Percentiles rank a stretch among this genome's conserved stretches.
phyloP scores from a whole-genome alignment of 2,329 filamentous ascomycete species.

The Colletotrichum sp. region DNA sequence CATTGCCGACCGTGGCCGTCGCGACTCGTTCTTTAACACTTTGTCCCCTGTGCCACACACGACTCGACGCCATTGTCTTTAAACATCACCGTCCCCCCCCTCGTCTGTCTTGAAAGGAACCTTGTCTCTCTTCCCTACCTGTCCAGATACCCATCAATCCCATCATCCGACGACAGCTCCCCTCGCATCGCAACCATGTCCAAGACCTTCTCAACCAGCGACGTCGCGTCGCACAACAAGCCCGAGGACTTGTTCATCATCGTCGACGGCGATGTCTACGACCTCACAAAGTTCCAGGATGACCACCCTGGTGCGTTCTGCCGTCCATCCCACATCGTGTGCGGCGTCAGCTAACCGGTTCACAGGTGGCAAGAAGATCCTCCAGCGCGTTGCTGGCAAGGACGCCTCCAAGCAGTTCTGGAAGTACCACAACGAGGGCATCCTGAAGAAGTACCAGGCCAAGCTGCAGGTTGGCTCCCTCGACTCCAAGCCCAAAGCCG shows the following conservation, averaged over 20 bases:
- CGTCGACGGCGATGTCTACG: slow-evolving; percentile 94
- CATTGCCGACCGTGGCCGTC: slow-evolving; percentile 20
- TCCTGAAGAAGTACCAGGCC: slow-evolving; percentile 84
- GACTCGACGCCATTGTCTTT: slow-evolving; percentile 5
- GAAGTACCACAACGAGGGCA: slow-evolving; percentile 83
- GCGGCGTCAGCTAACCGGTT: not conserved
- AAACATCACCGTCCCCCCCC: slow-evolving; percentile 8
- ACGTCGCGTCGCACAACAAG: slow-evolving; percentile 94
- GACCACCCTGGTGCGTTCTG: slow-evolving; percentile 74
- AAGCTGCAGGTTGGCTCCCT: slow-evolving; percentile 85
- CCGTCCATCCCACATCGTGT: not conserved
- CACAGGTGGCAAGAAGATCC: slow-evolving; percentile 68
- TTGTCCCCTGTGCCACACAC: not conserved
- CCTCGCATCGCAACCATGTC: slow-evolving; percentile 68
- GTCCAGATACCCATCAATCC: not conserved
- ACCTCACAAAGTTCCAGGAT: slow-evolving; percentile 87
- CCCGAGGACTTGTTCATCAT: slow-evolving; percentile 85
- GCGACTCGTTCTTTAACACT: slow-evolving; percentile 19
- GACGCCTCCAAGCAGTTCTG: slow-evolving; percentile 72
- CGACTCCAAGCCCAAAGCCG: slow-evolving; percentile 79
- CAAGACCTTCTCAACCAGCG: slow-evolving; percentile 80
- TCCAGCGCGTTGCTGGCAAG: slow-evolving; percentile 68
- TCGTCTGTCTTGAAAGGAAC: not conserved
- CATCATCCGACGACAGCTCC: not conserved
- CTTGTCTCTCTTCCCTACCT: not conserved